A percentile compares a stretch with the other conserved stretches of the same genome.
These are phyloP conservation scores for Rutidosis leptorrhynchoides DNA, from an alignment of 129 eudicot genomes.

Conservation along the genomic window DNA sequence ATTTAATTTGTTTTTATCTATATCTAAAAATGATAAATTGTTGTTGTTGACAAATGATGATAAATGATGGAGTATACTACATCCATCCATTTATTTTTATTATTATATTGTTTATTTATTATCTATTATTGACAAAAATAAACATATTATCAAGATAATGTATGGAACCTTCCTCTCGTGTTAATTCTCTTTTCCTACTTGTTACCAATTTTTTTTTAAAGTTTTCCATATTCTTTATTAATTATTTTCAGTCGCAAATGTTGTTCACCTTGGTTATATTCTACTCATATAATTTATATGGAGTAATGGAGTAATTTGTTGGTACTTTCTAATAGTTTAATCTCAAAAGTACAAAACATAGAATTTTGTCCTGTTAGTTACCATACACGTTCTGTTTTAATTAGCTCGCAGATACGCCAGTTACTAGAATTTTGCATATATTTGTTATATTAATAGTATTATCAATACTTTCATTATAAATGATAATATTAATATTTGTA, in stretches of 20 bases:
- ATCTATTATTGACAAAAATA: neutral
- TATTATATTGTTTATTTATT: too few species aligned
- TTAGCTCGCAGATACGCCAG: too few species aligned
- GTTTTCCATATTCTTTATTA: neutral
- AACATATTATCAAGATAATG: neutral
- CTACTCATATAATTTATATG: neutral
- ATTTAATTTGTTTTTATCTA: neutral
- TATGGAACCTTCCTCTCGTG: neutral
- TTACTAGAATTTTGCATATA: too few species aligned
- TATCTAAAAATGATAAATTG: too few species aligned
- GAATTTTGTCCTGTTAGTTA: neutral
- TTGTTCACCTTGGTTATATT: neutral
- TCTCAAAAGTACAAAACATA: neutral
- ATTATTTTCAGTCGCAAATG: constrained; percentile 1
- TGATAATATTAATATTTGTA: too few species aligned
- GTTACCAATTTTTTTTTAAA: neutral
- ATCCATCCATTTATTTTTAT: neutral
- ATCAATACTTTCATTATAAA: too few species aligned
- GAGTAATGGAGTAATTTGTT: neutral
- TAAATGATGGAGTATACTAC: too few species aligned
- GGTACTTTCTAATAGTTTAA: neutral
- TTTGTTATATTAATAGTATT: too few species aligned
- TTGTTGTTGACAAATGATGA: too few species aligned
- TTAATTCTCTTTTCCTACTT: neutral
- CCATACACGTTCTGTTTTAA: neutral